Conservation (phyloP, 2,329 filamentous ascomycete species). For the Xylariales sp. region DNA sequence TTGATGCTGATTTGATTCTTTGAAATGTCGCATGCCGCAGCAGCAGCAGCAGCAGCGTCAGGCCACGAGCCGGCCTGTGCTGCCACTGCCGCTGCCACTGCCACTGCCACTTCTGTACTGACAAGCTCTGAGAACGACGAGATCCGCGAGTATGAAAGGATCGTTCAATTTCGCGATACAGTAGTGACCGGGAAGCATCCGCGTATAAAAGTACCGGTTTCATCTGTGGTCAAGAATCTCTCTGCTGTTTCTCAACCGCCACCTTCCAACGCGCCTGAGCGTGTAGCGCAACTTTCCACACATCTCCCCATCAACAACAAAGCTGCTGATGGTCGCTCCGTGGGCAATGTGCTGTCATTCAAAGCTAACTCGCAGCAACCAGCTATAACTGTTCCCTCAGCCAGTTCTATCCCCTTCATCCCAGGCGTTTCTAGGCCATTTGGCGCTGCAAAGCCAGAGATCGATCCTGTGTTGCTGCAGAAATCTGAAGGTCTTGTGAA, state of each 20-base stretch:
- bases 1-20: conserved; percentile 34
- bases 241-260: conserved; percentile 43
- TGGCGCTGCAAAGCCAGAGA: conserved; percentile 69
- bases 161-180: conserved; percentile 82
- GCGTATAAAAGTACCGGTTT: conserved; percentile 65
- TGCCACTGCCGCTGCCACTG: conserved; percentile 16
- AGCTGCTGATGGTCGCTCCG: conserved; percentile 44
- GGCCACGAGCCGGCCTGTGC: conserved; percentile 37
- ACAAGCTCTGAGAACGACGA: conserved; percentile 61
- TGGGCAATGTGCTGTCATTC: conserved; percentile 52
- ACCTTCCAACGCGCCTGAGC: conserved; percentile 41
- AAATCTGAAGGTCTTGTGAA: conserved; percentile 87
- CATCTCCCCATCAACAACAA: conserved; percentile 36
- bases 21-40: conserved; percentile 39
- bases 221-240: conserved; percentile 44
- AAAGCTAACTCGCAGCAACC: conserved; percentile 53
- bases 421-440: conserved; percentile 55
- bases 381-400: conserved; percentile 44
- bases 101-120: conserved; percentile 36
- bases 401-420: conserved; percentile 47
- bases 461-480: conserved; percentile 84
- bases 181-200: conserved; percentile 82
- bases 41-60: conserved; percentile 29
- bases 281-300: conserved; percentile 40
- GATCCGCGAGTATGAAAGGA: conserved; percentile 79